A percentile compares a stretch with the other conserved stretches of the same genome.
These are phyloP conservation scores for Aureobasidium subglaciale DNA, from an alignment of 2,329 filamentous ascomycete species.

Conservation along the genomic window DNA sequence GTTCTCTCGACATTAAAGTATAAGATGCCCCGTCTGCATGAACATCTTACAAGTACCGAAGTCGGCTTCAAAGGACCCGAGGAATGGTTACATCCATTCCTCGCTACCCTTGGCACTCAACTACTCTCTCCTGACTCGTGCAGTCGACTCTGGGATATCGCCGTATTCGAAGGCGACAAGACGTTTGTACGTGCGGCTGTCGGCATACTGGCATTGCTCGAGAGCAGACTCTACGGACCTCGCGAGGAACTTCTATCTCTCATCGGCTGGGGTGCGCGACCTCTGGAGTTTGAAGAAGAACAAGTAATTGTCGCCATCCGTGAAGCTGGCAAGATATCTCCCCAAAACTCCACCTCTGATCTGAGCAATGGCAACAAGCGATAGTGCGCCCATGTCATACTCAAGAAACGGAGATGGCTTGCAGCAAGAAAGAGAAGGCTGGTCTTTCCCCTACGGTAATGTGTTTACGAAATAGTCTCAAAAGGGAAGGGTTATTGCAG, in stretches of 20 bases:
- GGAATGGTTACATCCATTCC: conserved; percentile 52
- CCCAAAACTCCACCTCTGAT: background rate
- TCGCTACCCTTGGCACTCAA: conserved; percentile 57
- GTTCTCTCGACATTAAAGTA: conserved; percentile 59
- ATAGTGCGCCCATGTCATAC: background rate
- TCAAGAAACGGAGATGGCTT: background rate
- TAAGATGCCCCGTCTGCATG: conserved; percentile 58
- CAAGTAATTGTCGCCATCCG: conserved; percentile 32
- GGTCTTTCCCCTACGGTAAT: conserved; percentile 6
- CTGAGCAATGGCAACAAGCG: conserved; percentile 3
- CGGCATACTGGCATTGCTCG: conserved; percentile 52
- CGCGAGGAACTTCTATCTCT: conserved; percentile 37
- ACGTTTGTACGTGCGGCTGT: conserved; percentile 65
- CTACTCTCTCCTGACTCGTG: conserved; percentile 62
- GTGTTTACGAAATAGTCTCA: conserved; percentile 11
- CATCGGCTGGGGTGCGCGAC: conserved; percentile 35
- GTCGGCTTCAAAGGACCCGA: conserved; percentile 8
- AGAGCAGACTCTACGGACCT: conserved; percentile 43
- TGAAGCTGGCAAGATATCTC: conserved; percentile 29
- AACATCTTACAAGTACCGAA: conserved; percentile 50
- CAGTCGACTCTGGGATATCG: conserved; percentile 71
- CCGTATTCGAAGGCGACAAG: conserved; percentile 72
- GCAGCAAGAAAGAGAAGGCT: background rate
- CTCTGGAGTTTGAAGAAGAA: conserved; percentile 33
- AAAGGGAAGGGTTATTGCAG: background rate